Evolutionary conservation across 305 asterid genomes (phyloP), one percentile per base, ranked within the genome.

Genomic region (Andrographis paniculata): DNA sequence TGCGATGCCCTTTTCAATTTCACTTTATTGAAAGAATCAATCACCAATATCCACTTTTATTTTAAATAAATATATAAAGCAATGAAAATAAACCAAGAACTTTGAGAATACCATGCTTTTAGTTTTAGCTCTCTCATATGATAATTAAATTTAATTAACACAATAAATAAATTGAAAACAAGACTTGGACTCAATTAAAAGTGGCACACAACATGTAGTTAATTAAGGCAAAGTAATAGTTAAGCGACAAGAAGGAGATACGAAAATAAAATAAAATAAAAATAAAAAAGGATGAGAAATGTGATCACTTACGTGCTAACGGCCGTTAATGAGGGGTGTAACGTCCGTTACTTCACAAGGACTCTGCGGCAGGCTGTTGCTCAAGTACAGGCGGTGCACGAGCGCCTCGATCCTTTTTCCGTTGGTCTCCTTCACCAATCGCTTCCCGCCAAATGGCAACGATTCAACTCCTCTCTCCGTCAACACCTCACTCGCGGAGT

Each of bases 381-480:
- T 71, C 83, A 42, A n/a, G n/a, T n/a, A 80, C 92, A 17, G 94
- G 35, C 95, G 88, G 60, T 80, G 94, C 67, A 72, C 98, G 1
- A 89, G 73, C 38, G 62, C 71, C 19, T 56, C 66, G 38, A 89
- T 74, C 56, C 93, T 75, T 50, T 80, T 78, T 15, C 92, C 87
- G 74, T 89, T 89, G 30, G 80, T 89, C 80, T 86, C 98, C 81
- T 88, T 73, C 53, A 76, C 47, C 45, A 89, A 50, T 61, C 96
- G 82, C 60, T 89, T 89, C 71, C 94, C 95, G 67, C 98, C 96
- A 58, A 89, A 89, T 66, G 94, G 94, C 63, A 86, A 31, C n/a
- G 96, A 64, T 51, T 78, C 91, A 8, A 89, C 79, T 0, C 95
- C 94, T 62, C 71, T 80, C 61, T 76, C 92, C 52, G 62, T 70